A percentile compares a stretch with the other conserved stretches of the same genome.
These are phyloP conservation scores for Vickermania ingenoplastis DNA, from an alignment of 208 protist genomes.

Conservation along the genomic window DNA sequence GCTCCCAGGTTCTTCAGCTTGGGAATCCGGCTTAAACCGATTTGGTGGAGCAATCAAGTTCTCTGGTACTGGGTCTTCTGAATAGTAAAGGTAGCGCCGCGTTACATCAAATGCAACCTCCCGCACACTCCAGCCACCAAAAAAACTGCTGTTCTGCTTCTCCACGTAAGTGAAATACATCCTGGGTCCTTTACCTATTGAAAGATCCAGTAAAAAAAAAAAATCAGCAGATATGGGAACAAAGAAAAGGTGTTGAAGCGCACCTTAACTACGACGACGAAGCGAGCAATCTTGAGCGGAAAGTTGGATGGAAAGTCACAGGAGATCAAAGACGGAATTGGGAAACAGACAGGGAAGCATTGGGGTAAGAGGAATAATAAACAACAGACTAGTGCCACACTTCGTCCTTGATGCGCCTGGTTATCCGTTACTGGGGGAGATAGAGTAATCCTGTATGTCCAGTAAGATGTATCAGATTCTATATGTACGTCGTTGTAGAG, in stretches of 20 bases:
- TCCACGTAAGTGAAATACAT: slow-evolving; percentile 26
- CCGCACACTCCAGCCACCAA: slow-evolving; percentile 23
- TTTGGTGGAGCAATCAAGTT: slow-evolving; percentile 4
- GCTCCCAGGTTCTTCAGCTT: neutral
- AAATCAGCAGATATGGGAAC: neutral
- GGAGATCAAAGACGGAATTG: too few relatives aligned
- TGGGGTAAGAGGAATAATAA: too few relatives aligned
- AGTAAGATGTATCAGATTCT: too few relatives aligned
- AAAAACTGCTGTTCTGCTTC: slow-evolving; percentile 15
- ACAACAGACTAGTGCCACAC: too few relatives aligned
- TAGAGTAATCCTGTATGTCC: too few relatives aligned
- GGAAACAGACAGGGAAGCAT: too few relatives aligned
- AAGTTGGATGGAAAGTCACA: neutral
- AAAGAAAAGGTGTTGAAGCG: slow-evolving; percentile 1
- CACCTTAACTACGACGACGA: neutral
- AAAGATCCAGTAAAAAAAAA: slow-evolving; percentile 7
- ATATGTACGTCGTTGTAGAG: too few relatives aligned
- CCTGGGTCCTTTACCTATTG: neutral
- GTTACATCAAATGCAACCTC: slow-evolving; percentile 34
- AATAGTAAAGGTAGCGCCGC: slow-evolving; percentile 62
- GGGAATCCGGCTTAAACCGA: neutral
- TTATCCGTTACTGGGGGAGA: too few relatives aligned
- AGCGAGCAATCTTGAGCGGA: neutral
- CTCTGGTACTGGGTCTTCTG: slow-evolving; percentile 10
- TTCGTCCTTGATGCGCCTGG: too few relatives aligned